Percentiles rank a stretch among this genome's conserved stretches.
Evolutionary conservation across 2,329 filamentous ascomycete genomes (phyloP).

Genomic region (Cytospora paraplurivora): DNA sequence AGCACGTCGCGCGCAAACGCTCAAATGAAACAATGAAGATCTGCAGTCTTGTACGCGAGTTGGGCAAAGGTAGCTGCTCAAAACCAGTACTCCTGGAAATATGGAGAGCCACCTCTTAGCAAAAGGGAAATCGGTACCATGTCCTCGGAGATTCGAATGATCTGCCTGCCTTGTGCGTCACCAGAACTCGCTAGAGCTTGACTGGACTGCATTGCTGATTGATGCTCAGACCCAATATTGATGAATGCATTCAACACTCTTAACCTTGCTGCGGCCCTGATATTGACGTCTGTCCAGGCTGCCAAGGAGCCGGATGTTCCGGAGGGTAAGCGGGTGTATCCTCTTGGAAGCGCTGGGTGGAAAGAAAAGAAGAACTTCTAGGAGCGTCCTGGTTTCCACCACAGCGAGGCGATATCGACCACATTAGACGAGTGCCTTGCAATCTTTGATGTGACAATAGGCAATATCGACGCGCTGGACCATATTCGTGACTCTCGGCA

Average conservation of each 20-base stretch:
- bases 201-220: neutral
- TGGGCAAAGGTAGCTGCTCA: slow-evolving; percentile 59
- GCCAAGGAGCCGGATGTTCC: slow-evolving; percentile 58
- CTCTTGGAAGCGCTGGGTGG: slow-evolving; percentile 64
- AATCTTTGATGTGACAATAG: slow-evolving; percentile 47
- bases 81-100: slow-evolving; percentile 60
- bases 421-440: slow-evolving; percentile 58
- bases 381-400: slow-evolving; percentile 60
- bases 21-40: slow-evolving; percentile 58
- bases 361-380: slow-evolving; percentile 63
- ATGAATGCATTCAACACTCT: slow-evolving; percentile 75
- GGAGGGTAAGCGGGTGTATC: slow-evolving; percentile 62
- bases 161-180: slow-evolving; percentile 64
- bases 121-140: slow-evolving; percentile 56
- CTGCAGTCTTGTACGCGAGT: slow-evolving; percentile 59
- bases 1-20: slow-evolving; percentile 56
- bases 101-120: slow-evolving; percentile 48
- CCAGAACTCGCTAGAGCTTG: neutral
- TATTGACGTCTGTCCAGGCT: slow-evolving; percentile 59
- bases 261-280: slow-evolving; percentile 62
- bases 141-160: slow-evolving; percentile 63
- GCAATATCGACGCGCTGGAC: slow-evolving; percentile 62
- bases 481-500: slow-evolving; percentile 54
- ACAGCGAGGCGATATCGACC: slow-evolving; percentile 58
- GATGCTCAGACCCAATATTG: slow-evolving; percentile 58